Evolutionary conservation across 2,329 filamentous ascomycete species (phyloP).

Genomic region (Stromatinia cepivora): DNA sequence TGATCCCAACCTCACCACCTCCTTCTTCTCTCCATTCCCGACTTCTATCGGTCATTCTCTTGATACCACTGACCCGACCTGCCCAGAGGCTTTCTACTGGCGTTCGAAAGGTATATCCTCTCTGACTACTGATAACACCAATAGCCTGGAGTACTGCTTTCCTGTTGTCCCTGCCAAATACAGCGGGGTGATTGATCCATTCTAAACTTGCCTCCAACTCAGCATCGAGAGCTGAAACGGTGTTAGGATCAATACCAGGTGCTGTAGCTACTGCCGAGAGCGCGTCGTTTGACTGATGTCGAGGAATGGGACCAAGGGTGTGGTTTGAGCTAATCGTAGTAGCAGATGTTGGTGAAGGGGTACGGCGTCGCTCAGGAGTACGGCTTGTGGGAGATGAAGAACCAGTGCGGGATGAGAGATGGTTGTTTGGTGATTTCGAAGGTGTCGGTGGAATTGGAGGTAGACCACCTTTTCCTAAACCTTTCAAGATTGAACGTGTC

Average conservation of each 20-base stretch:
- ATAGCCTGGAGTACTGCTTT: constrained; percentile 97
- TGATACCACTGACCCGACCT: constrained; percentile 75
- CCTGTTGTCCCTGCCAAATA: constrained; percentile 89
- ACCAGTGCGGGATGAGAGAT: constrained; percentile 22
- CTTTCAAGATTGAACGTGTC: constrained; percentile 92
- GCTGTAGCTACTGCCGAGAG: constrained; percentile 50
- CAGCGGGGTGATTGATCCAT: constrained; percentile 96
- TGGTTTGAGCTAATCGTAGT: constrained; percentile 31
- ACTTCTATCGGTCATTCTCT: constrained; percentile 76
- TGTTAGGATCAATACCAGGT: constrained; percentile 79
- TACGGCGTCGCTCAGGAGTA: constrained; percentile 42
- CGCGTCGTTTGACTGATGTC: constrained; percentile 53
- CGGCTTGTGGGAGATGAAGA: constrained; percentile 35
- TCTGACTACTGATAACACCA: constrained; percentile 91
- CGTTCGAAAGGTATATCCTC: constrained; percentile 90
- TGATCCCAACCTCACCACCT: constrained; percentile 39
- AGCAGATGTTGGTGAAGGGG: constrained; percentile 48
- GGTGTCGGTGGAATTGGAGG: constrained; percentile 77
- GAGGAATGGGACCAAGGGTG: constrained; percentile 47
- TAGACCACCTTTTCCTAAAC: constrained; percentile 89
- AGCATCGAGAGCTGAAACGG: constrained; percentile 82
- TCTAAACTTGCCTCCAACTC: constrained; percentile 89
- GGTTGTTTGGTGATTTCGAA: constrained; percentile 34
- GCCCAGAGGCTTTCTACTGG: constrained; percentile 90
- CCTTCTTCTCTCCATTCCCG: constrained; percentile 89